Evolutionary conservation across 805 yeast species (phyloP).

Genomic region (Candida peoriensis): DNA sequence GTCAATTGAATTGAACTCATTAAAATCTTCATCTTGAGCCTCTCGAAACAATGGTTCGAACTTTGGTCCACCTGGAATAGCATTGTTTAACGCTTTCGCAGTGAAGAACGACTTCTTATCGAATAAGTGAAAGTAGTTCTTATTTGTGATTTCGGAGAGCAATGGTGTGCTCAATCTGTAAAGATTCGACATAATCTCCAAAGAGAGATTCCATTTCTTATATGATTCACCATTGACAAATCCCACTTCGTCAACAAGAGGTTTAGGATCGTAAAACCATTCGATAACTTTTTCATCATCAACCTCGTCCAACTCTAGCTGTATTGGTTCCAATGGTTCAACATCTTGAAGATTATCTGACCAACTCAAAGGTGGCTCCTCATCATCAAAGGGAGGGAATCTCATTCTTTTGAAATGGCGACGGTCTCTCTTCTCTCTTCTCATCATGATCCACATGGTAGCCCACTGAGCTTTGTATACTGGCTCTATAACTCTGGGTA

Average conservation of each 20-base stretch:
- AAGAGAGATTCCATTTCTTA: slow-evolving; percentile 59
- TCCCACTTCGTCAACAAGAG: slow-evolving; percentile 52
- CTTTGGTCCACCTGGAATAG: slow-evolving; percentile 94
- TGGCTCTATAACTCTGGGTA: slow-evolving; percentile 89
- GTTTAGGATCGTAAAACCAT: slow-evolving; percentile 80
- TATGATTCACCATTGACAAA: slow-evolving; percentile 76
- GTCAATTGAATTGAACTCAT: slow-evolving; percentile 87
- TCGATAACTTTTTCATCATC: slow-evolving; percentile 59
- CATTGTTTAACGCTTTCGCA: slow-evolving; percentile 82
- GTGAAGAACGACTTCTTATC: slow-evolving; percentile 79
- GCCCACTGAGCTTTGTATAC: slow-evolving; percentile 96
- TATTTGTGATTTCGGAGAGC: slow-evolving; percentile 43
- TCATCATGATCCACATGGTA: slow-evolving; percentile 86
- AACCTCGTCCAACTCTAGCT: slow-evolving; percentile 54
- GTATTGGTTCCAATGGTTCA: slow-evolving; percentile 69
- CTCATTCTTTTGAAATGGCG: slow-evolving; percentile 85
- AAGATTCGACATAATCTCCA: slow-evolving; percentile 58
- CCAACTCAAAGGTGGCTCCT: slow-evolving; percentile 88
- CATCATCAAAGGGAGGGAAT: slow-evolving; percentile 96
- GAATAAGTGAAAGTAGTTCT: slow-evolving; percentile 65
- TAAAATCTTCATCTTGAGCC: slow-evolving; percentile 66
- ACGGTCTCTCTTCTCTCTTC: slow-evolving; percentile 89
- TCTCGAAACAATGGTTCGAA: slow-evolving; percentile 82
- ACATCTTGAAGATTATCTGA: slow-evolving; percentile 70
- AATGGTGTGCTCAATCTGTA: slow-evolving; percentile 70